Base-by-base conservation (phyloP, 257 asterid species). In the Fraxinus quadrangulata region DNA sequence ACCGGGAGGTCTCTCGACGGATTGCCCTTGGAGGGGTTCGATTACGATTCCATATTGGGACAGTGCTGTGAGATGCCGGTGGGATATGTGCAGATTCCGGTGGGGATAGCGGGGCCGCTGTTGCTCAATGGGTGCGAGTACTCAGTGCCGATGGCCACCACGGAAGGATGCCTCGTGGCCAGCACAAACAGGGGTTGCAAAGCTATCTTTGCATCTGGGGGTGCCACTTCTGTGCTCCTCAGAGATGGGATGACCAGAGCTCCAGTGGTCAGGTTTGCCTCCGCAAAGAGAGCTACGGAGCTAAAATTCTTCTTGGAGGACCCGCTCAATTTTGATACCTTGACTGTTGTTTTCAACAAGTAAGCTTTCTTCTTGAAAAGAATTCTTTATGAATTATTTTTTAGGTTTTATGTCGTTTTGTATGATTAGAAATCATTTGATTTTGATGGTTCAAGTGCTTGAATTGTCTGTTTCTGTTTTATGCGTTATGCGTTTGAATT, bases 61-160 rank as follows among this genome's bases (percentile, higher is more conserved):
- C 98, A 92, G 86, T 94, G 97, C 86, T 94, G 98, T 61, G 98
- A 94, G 91, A 92, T 94, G 97, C 97, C 98, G 17, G 90, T 92
- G 13, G 98, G 97, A 0, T 94, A 84, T 59, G 96, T 92, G 47
- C 97, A 92, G 91, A 89, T 94, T 72, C 98, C 97, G 66, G 98
- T 94, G 3, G 97, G 98, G 47, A 86, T 94, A 31, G 97, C 90
- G 28, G 98, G 97, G 36, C 98, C 98, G 1, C 77, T 94, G 83
- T 74, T 94, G 89, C 78, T 94, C 83, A 89, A 94, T 74, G 96
- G 90, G 4, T 83, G 88, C 31, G 96, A 92, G 47, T 94, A 85
- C 81, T 80, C 91, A 1, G 96, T 94, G 56, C 94, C 98, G 7
- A 94, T 94, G 98, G 97, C 97, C 19, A 94, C 98, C 4, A 94